phyloP scores from a whole-genome alignment of 139 green algal species.

The Coccomyxa sp. region DNA sequence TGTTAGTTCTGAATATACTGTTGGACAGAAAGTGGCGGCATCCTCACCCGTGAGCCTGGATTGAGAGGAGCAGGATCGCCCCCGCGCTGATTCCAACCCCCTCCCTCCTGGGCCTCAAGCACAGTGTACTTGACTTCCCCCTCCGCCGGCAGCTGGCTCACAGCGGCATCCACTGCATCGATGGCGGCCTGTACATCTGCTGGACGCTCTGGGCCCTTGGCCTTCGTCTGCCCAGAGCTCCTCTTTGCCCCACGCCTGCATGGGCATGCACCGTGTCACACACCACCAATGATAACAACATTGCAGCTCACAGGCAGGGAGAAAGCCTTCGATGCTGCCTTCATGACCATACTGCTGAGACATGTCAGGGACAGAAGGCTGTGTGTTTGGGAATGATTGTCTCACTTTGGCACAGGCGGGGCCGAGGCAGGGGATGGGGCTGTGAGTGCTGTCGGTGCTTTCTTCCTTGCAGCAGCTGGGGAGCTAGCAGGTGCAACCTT shows the following conservation, averaged over 20 bases:
- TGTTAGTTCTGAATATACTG: not conserved
- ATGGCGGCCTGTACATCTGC: conserved; percentile 5
- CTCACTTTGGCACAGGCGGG: not conserved
- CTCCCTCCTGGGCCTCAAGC: conserved; percentile 5
- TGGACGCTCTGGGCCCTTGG: not conserved
- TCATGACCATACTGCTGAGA: too few relatives aligned
- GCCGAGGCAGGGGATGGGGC: not conserved
- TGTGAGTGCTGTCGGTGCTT: not conserved
- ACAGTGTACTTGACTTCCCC: conserved; percentile 6
- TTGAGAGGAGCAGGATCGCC: not conserved
- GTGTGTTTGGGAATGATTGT: not conserved
- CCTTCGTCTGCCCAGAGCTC: not conserved
- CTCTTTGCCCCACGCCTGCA: not conserved
- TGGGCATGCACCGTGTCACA: not conserved
- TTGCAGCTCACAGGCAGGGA: too few relatives aligned
- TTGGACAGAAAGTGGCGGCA: not conserved
- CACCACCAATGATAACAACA: too few relatives aligned
- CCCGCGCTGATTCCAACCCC: conserved; percentile 1
- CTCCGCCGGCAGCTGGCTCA: conserved; percentile 6
- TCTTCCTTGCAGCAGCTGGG: not conserved
- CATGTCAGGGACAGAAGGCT: not conserved
- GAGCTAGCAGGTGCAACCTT: not conserved
- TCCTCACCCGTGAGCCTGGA: conserved; percentile 4
- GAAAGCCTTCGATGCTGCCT: too few relatives aligned
- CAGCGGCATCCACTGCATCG: conserved; percentile 4